Percentiles rank a stretch among this genome's conserved stretches.
phyloP scores from a whole-genome alignment of 2,329 filamentous ascomycete genomes.

The Aspergillus fischeri region DNA sequence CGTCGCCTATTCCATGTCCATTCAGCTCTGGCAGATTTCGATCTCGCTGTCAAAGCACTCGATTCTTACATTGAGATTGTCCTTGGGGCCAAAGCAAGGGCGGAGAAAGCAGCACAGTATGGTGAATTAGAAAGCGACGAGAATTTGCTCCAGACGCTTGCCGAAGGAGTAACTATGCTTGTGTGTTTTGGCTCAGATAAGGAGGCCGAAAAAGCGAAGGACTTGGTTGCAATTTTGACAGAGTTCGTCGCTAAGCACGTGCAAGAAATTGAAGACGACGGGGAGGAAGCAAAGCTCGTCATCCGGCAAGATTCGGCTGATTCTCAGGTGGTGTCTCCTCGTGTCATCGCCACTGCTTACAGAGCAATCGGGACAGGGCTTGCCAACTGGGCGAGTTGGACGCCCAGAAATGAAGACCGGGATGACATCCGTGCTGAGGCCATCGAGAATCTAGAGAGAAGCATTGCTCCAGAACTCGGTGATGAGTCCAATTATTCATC shows the following conservation, averaged over 20 bases:
- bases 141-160: conserved; percentile 70
- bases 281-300: conserved; percentile 18
- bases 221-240: conserved; percentile 67
- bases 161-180: conserved; percentile 73
- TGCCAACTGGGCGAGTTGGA: conserved; percentile 81
- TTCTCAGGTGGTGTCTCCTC: conserved; percentile 48
- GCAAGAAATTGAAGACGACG: conserved; percentile 21
- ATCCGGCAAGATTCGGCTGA: conserved; percentile 13
- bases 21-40: conserved; percentile 82
- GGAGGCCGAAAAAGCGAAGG: conserved; percentile 73
- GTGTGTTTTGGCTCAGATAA: conserved; percentile 74
- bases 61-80: conserved; percentile 90
- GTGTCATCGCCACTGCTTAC: conserved; percentile 67
- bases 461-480: conserved; percentile 63
- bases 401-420: conserved; percentile 68
- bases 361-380: conserved; percentile 81
- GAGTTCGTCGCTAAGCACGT: conserved; percentile 65
- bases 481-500: conserved; percentile 68
- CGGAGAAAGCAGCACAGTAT: conserved; percentile 61
- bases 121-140: conserved; percentile 77
- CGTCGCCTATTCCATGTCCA: conserved; percentile 85
- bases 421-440: conserved; percentile 73
- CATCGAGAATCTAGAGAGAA: conserved; percentile 68
- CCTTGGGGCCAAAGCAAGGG: conserved; percentile 75
- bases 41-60: conserved; percentile 83